Conservation (phyloP, 2,329 filamentous ascomycete genomes). For the Trichoderma simmonsii region DNA sequence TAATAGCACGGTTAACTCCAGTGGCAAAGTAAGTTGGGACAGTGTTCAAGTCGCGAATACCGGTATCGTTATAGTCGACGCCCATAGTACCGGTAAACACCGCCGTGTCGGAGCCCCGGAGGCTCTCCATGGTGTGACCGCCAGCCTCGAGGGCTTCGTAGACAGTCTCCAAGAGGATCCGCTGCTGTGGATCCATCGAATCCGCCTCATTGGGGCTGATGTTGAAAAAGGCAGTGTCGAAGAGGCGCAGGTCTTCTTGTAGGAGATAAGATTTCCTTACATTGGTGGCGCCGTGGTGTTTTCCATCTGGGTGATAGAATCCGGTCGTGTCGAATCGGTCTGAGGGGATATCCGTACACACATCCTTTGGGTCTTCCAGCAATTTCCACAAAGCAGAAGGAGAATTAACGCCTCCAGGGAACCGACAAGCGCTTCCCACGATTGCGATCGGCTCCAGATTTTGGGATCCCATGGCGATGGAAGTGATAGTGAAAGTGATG, state of each 20-base stretch:
- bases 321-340: conserved; percentile 24
- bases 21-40: conserved; percentile 40
- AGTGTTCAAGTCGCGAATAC: conserved; percentile 25
- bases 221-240: too few species aligned
- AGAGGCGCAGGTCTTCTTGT: too few species aligned
- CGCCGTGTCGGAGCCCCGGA: conserved; percentile 31
- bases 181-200: conserved; percentile 23
- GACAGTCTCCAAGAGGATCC: conserved; percentile 36
- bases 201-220: too few species aligned
- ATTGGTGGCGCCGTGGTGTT: conserved; percentile 29
- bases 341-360: conserved; percentile 6
- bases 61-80: conserved; percentile 37
- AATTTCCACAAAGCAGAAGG: conserved; percentile 23
- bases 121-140: conserved; percentile 22
- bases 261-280: conserved; percentile 30
- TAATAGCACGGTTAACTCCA: conserved; percentile 37
- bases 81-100: conserved; percentile 36
- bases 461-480: not conserved
- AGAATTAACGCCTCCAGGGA: conserved; percentile 22
- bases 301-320: conserved; percentile 25
- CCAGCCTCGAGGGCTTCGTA: conserved; percentile 41
- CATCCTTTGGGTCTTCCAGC: too few species aligned
- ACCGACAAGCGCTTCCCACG: conserved; percentile 26
- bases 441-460: conserved; percentile 26
- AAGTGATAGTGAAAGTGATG: too few species aligned